Base-by-base conservation (phyloP, 2,329 filamentous ascomycete species). In the Pseudohalonectria lignicola region DNA sequence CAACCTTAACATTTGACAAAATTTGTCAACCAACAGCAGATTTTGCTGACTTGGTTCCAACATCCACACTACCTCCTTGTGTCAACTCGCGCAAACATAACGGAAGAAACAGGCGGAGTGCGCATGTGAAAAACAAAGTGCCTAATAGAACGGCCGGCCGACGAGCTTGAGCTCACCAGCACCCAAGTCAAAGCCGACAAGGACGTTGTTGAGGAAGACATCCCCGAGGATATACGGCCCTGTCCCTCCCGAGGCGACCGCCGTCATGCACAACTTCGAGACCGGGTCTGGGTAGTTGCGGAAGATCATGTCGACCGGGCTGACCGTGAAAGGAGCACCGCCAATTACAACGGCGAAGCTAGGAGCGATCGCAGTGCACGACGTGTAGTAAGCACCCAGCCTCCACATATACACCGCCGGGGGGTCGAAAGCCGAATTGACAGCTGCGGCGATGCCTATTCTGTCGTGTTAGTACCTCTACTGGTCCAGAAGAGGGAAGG, bases 171-270 rank as follows among this genome's bases (percentile, higher is more conserved):
- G 50, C 45, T 50, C 42, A 3, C 45, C 47, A 40, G 49, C 29
- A 9, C 48, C 49, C 18, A 54, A 41, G 38, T 56, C 51, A 29
- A 53, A 54, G 1, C 71, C 64, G 1, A 62, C 61, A 36, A 73
- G 49, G 3, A 67, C 65, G 39, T 67, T 72, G 48, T 70, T 62
- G 42, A 74, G 49, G 40, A 71, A 74, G 6, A 61, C 60, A 25
- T 66, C 62, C 0, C 70, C 69, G 23, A 74, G 48, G 18, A 72
- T 64, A 41, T 65, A 71, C 6, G 67, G 66, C 7, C 66, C 63
- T 1, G 53, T 44, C 0, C 60, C 62, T 1, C 66, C 66, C 34
- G 53, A 64, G 11, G 64, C 54, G 39, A 72, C 59, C 5, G 61
- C 61, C 23, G 67, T 60, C 43, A 67, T 63, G 47, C 69, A 74